phyloP scores from a whole-genome alignment of 345 rosid species.

The Linum trigynum region DNA sequence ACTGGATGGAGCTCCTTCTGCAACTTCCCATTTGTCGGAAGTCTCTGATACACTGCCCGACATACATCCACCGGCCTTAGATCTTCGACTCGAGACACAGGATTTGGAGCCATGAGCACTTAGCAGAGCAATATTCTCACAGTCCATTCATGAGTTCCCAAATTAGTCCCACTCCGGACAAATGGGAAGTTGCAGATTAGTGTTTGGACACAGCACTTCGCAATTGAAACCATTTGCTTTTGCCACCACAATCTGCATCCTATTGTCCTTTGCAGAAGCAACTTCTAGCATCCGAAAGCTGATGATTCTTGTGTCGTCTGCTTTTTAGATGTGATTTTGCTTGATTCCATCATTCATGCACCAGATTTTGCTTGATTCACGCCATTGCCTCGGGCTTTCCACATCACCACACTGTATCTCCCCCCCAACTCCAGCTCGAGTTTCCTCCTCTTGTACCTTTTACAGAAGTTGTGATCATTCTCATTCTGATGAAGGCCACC shows the following conservation, averaged over 20 bases:
- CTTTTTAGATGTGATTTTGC: not conserved
- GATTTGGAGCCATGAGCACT: too few relatives aligned
- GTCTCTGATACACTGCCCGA: too few relatives aligned
- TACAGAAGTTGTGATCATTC: not conserved
- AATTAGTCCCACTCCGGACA: too few relatives aligned
- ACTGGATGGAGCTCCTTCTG: too few relatives aligned
- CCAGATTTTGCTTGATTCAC: not conserved
- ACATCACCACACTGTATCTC: not conserved
- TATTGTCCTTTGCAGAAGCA: not conserved
- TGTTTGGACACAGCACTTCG: too few relatives aligned
- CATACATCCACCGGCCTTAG: too few relatives aligned
- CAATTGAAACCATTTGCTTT: too few relatives aligned
- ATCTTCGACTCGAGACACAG: too few relatives aligned
- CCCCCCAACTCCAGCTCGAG: not conserved
- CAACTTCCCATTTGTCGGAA: too few relatives aligned
- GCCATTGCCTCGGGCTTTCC: not conserved
- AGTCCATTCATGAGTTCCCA: too few relatives aligned
- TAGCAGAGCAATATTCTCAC: too few relatives aligned
- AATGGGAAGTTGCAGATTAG: too few relatives aligned
- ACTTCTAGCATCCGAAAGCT: not conserved
- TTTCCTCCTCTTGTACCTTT: not conserved
- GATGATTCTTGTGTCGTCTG: not conserved
- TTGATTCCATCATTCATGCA: not conserved
- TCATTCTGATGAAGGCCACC: not conserved
- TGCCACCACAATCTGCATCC: not conserved